These are phyloP conservation scores for Irpex lacteus DNA, from an alignment of 1,284 basidiomycete species.

Conservation along the genomic window DNA sequence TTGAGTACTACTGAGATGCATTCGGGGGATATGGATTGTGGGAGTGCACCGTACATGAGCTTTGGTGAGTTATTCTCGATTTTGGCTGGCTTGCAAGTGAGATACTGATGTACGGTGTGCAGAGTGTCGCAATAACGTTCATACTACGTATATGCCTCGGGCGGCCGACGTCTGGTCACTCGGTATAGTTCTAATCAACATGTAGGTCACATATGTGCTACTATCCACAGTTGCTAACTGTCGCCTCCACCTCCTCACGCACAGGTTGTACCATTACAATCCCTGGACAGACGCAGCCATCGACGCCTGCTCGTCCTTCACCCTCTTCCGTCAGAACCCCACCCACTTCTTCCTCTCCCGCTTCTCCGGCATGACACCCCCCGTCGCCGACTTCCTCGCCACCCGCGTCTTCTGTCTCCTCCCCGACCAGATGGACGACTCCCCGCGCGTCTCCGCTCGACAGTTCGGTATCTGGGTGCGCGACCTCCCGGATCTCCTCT, in stretches of 20 bases:
- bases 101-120: conserved; percentile 13
- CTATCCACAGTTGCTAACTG: too few species aligned
- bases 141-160: conserved; percentile 88
- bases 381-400: conserved; percentile 86
- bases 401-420: conserved; percentile 86
- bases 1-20: conserved; percentile 87
- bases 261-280: conserved; percentile 94
- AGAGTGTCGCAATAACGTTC: conserved; percentile 98
- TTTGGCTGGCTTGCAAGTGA: conserved; percentile 4
- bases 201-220: conserved; percentile 56
- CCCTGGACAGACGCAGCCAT: conserved; percentile 94
- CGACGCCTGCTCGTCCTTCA: conserved; percentile 79
- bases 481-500: conserved; percentile 73
- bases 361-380: conserved; percentile 89
- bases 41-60: conserved; percentile 98
- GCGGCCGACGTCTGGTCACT: conserved; percentile 99
- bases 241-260: too few species aligned
- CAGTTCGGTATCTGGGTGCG: conserved; percentile 89
- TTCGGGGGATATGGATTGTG: conserved; percentile 97
- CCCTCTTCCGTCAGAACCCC: conserved; percentile 78
- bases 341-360: conserved; percentile 85
- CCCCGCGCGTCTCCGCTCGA: conserved; percentile 69
- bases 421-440: conserved; percentile 51
- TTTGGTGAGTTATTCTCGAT: conserved; percentile 60
- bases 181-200: conserved; percentile 97